Base-by-base conservation (phyloP, 2,329 filamentous ascomycete genomes). In the Pseudonectria buxi region DNA sequence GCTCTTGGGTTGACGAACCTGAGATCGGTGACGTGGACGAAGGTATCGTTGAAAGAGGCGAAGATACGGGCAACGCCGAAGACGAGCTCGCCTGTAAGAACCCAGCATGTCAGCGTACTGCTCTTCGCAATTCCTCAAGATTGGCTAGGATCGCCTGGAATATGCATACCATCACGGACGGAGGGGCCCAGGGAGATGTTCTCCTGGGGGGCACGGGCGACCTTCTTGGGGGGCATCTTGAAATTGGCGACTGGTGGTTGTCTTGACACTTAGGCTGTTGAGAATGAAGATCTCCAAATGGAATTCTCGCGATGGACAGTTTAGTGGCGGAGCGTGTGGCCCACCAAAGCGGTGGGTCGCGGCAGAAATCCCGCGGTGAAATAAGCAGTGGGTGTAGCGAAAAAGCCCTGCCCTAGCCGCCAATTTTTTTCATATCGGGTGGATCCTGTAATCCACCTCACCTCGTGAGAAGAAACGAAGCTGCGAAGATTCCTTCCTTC, bases 11-110 rank as follows among this genome's bases (percentile, higher is more conserved):
- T 45, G 59, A 77, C 78, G 67, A 71, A 88, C 83, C 76, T 82
- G 69, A 98, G 87, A 94, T 96, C 92, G 76, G 92, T 98, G 67
- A 98, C 87, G 76, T 98, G 92, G 67, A 98, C 92, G 75, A 88
- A 88, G 66, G 83, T 88, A 63, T 88, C 84, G 74, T 88, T 88
- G 79, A 88, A 88, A 52, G 86, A 94, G 62, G 89, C 89, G 72
- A 95, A 64, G 77, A 95, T 95, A 69, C 89, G 86, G 67, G 89
- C 89, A 73, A 95, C 89, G 69, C 89, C 89, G 69, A 95, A 95
- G 69, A 95, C 88, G 69, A 94, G 86, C 76, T 94, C 87, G 74
- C 88, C 88, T 90, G 53, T 50, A 28, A 36, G 32, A 36, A 28
- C 16, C 36, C 30, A 30, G 37, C 49, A 43, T 51, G 44, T 44